Base-by-base conservation (phyloP, 2,329 filamentous ascomycete genomes). In the Cadophora malorum region DNA sequence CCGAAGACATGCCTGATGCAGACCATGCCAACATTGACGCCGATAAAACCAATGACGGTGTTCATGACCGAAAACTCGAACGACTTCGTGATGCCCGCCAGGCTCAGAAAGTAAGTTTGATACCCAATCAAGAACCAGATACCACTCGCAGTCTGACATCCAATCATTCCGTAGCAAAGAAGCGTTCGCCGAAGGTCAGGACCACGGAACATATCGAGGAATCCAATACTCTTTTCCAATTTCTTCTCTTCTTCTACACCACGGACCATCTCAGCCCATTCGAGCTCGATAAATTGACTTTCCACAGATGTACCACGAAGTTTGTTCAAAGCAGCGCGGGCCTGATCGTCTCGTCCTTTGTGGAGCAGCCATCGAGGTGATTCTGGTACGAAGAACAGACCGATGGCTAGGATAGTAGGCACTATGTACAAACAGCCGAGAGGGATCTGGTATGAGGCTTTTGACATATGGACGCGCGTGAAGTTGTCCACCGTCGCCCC, bases 281-380 rank as follows among this genome's bases (percentile, higher is more conserved):
- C 76, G 9, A 69, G 64, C 0, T 72, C 67, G 1, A 78, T 69
- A 3, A 75, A 74, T 28, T 75, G 69, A 7, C 74, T 72, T 12
- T 76, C 71, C 1, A 72, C 69, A 0, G 76, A 74, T 3, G 76
- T 65, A 23, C 77, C 76, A 16, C 78, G 74, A 0, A 79, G 70
- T 1, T 55, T 63, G 21, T 65, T 59, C n/a, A 73, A 45, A 7
- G 67, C 25, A 8, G 35, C 66, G n/a, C 66, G 23, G 66, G 74
- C 78, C 38, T 79, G 74, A 5, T 77, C 71, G 23, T 76, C 70
- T 0, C 77, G 74, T 19, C 73, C 76, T 23, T 75, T 74, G 16
- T 77, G 69, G 35, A 80, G 74, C 2, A 80, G 73, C 79, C 79
- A 82, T 53, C 79, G 71, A 0, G 80, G 79, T 8, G 76, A 79